Evolutionary conservation across 2,329 filamentous ascomycete species (phyloP).

Genomic region (Penicillium sp.): DNA sequence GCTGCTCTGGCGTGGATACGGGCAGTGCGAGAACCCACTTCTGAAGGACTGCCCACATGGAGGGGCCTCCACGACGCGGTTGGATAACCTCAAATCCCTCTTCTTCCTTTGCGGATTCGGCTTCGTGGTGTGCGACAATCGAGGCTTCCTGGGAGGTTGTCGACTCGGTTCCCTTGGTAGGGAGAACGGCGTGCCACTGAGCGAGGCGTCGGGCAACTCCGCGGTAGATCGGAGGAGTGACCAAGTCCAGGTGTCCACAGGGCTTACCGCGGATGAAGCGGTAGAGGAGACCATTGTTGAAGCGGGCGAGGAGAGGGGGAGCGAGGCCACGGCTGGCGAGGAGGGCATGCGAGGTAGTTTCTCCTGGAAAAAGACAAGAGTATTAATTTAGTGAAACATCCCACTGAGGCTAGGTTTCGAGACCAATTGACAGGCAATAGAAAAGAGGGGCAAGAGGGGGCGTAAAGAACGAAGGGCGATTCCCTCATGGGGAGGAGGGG

Average conservation of each 20-base stretch:
- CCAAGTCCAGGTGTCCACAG: conserved; percentile 79
- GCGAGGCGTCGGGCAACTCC: conserved; percentile 84
- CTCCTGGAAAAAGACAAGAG: conserved; percentile 50
- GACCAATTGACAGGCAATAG: neutral
- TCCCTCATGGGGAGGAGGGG: neutral
- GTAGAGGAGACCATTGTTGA: conserved; percentile 96
- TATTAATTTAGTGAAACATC: conserved; percentile 40
- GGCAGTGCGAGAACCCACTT: conserved; percentile 93
- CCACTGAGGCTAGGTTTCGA: conserved; percentile 31
- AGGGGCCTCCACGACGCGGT: conserved; percentile 69
- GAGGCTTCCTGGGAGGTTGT: conserved; percentile 21
- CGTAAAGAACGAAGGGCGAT: no score
- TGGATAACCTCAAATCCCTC: conserved; percentile 23
- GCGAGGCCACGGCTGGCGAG: conserved; percentile 83
- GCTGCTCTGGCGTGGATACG: conserved; percentile 69
- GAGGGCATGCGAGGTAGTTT: conserved; percentile 75
- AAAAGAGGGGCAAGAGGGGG: conserved; percentile 8
- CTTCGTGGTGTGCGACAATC: conserved; percentile 14
- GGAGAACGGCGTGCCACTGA: conserved; percentile 84
- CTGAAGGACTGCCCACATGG: conserved; percentile 93
- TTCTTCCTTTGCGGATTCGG: conserved; percentile 15
- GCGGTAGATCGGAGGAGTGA: conserved; percentile 73
- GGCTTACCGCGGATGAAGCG: conserved; percentile 82
- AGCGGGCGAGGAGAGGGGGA: conserved; percentile 84
- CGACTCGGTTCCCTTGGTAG: conserved; percentile 54